Evolutionary conservation across 169 alveolate genomes (phyloP).

Genomic region (Plasmodium malariae): DNA sequence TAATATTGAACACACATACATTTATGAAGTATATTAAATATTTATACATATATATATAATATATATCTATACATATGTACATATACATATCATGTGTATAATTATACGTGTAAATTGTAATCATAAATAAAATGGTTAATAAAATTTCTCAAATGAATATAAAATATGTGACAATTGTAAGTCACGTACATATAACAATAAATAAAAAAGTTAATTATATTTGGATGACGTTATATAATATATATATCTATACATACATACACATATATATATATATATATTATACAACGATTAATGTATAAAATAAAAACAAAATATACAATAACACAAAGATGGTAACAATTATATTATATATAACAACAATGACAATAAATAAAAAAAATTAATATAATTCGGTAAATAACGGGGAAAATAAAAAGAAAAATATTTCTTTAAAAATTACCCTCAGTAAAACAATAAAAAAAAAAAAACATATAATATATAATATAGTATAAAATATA

Average conservation of each 20-base stretch:
- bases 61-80: too few species aligned
- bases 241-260: background rate
- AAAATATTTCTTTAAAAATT: background rate
- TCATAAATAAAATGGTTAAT: slow-evolving; percentile 6
- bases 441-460: background rate
- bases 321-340: too few species aligned
- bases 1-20: too few species aligned
- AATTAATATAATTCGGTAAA: background rate
- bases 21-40: too few species aligned
- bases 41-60: too few species aligned
- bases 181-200: slow-evolving; percentile 27
- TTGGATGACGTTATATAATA: too few species aligned
- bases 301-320: too few species aligned
- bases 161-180: slow-evolving; percentile 22
- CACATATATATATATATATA: background rate
- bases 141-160: too few species aligned
- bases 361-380: background rate
- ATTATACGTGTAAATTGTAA: too few species aligned
- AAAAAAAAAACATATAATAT: too few species aligned
- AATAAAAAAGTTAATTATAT: slow-evolving; percentile 18
- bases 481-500: background rate
- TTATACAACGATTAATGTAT: background rate
- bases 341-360: too few species aligned
- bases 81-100: too few species aligned
- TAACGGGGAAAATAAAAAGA: background rate